Evolutionary conservation across 2,329 filamentous ascomycete genomes (phyloP), one percentile per base, ranked within the genome.

Genomic region (Allantophomopsis lycopodina): DNA sequence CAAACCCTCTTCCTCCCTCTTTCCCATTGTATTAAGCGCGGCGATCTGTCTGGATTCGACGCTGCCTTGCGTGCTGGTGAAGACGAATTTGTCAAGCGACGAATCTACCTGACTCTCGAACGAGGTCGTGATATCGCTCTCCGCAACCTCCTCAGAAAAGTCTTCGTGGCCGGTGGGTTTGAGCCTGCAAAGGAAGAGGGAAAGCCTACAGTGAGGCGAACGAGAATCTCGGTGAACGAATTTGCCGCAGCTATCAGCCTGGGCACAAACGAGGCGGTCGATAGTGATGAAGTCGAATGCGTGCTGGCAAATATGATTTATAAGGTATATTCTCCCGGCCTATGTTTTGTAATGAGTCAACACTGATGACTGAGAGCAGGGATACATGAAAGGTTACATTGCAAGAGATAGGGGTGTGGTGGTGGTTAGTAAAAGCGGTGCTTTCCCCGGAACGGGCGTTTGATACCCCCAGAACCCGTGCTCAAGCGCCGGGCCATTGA

Each of bases 291-390:
- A 60, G 88, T 96, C 4, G 93, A 98, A 60, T 98, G 91, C 58
- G 64, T 95, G 51, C 57, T 98, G 53, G 86, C 91, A 20, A 96
- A 95, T 57, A 84, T 95, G 73, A 94, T 98, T 45, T 98, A 96
- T 68, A 98, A 96, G 76, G 89, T 94, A 61, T 44, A 66, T 61
- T 41, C 16, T n/a, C 8, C 7, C 34, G 6, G 10, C 7, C 10
- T 14, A 12, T 43, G 41, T 37, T 36, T 44, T 35, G 16, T 32
- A 33, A 44, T 17, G 36, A n/a, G 37, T 31, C 30, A 39, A 31
- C 11, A 16, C 15, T 21, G 28, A 23, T 14, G 36, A 23, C 4
- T 28, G 16, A 34, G 13, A 23, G 23, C 37, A 58, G 55, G 56
- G 51, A 41, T 47, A 58, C 37, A 94, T 98, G 84, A 98, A 96